These are phyloP conservation scores for Solanum peruvianum DNA, from an alignment of 257 asterid genomes.

Conservation along the genomic window DNA sequence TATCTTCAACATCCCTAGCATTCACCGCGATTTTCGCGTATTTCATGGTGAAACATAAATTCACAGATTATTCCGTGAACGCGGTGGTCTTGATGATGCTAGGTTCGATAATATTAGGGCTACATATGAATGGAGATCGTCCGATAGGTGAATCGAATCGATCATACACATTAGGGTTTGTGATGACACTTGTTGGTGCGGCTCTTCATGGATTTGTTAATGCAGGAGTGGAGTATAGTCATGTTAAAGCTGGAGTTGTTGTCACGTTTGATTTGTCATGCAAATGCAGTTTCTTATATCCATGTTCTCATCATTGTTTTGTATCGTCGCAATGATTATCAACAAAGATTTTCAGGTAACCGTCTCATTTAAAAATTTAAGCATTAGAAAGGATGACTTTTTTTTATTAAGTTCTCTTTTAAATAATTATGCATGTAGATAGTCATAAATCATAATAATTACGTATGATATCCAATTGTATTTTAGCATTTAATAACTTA, in stretches of 20 bases:
- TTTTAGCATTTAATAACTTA: too few species aligned
- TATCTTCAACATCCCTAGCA: conserved; percentile 12
- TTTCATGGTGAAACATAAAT: conserved; percentile 12
- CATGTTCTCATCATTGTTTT: too few species aligned
- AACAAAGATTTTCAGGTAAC: too few species aligned
- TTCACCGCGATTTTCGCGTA: conserved; percentile 17
- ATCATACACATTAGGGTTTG: conserved; percentile 6
- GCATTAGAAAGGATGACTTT: too few species aligned
- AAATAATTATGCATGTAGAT: too few species aligned
- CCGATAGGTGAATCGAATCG: conserved; percentile 17
- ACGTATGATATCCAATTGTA: too few species aligned
- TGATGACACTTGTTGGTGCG: conserved; percentile 18
- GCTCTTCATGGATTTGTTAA: conserved; percentile 21
- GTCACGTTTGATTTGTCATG: conserved; percentile 11
- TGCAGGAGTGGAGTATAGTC: conserved; percentile 15
- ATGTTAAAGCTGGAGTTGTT: conserved; percentile 8
- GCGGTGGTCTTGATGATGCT: conserved; percentile 19
- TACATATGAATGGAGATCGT: conserved; percentile 14
- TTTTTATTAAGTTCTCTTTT: too few species aligned
- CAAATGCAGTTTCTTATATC: conserved; percentile 15
- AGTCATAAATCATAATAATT: too few species aligned
- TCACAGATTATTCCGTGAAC: conserved; percentile 10
- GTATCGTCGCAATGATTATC: too few species aligned
- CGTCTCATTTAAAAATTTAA: too few species aligned
- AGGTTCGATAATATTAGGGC: conserved; percentile 18